These are phyloP conservation scores for Theileria annulata DNA, from an alignment of 169 alveolate genomes.

Conservation along the genomic window DNA sequence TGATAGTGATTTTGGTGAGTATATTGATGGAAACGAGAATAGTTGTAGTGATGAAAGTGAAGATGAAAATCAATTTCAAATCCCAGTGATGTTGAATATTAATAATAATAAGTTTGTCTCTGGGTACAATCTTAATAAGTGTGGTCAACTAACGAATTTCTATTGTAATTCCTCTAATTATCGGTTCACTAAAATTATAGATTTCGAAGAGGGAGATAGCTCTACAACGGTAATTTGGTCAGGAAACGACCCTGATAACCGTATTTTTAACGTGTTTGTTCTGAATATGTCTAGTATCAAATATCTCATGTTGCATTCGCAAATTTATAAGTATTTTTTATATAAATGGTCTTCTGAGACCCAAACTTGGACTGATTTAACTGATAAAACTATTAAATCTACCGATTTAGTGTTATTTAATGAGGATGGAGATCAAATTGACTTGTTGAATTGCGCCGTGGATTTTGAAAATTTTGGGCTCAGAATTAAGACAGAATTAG, in stretches of 20 bases:
- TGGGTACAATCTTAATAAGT: background rate
- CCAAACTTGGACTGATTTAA: background rate
- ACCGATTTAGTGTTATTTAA: background rate
- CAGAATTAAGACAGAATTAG: background rate
- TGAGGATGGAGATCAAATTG: background rate
- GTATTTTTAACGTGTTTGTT: background rate
- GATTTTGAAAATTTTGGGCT: background rate
- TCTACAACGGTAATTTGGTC: background rate
- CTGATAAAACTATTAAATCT: background rate
- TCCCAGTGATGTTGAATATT: background rate
- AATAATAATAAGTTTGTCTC: background rate
- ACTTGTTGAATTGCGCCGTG: background rate
- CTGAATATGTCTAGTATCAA: background rate
- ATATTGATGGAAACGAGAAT: background rate
- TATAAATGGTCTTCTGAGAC: background rate
- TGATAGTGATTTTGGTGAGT: background rate
- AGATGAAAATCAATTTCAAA: background rate
- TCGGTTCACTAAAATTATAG: background rate
- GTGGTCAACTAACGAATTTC: background rate
- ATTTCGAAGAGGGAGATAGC: background rate
- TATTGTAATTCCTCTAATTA: background rate
- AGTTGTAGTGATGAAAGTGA: background rate
- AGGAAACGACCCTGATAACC: background rate
- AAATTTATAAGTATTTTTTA: too few species aligned
- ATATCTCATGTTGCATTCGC: background rate